Evolutionary conservation across 1,284 basidiomycete species (phyloP).

Genomic region (Naganishia cerealis): DNA sequence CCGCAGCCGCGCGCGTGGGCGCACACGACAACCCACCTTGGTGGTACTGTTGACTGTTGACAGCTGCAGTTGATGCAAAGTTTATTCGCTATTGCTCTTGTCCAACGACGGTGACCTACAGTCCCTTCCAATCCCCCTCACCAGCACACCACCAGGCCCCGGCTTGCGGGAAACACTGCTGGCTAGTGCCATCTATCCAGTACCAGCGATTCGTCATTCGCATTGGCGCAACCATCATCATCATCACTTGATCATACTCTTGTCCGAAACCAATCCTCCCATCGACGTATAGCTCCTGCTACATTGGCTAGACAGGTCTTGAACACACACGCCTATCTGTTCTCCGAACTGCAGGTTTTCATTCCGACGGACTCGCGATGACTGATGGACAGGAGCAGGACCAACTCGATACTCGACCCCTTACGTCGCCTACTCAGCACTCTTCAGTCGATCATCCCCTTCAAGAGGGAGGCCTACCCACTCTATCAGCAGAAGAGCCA

Average conservation of each 20-base stretch:
- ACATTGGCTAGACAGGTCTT: neutral
- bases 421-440: neutral
- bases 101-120: too few species aligned
- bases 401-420: neutral
- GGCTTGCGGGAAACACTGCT: neutral
- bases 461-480: neutral
- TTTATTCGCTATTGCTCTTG: too few species aligned
- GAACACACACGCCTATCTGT: neutral
- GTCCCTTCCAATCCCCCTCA: too few species aligned
- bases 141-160: neutral
- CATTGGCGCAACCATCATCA: neutral
- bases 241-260: neutral
- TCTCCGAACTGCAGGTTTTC: neutral
- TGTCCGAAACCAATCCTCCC: neutral
- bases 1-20: too few species aligned
- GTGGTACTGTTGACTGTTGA: too few species aligned
- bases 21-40: too few species aligned
- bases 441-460: neutral
- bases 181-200: neutral
- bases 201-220: slow-evolving; percentile 4
- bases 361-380: neutral
- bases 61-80: too few species aligned
- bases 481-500: too few species aligned
- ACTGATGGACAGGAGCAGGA: slow-evolving; percentile 13
- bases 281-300: neutral